phyloP scores from a whole-genome alignment of 495 filamentous ascomycete species.

The Tuber indicum region DNA sequence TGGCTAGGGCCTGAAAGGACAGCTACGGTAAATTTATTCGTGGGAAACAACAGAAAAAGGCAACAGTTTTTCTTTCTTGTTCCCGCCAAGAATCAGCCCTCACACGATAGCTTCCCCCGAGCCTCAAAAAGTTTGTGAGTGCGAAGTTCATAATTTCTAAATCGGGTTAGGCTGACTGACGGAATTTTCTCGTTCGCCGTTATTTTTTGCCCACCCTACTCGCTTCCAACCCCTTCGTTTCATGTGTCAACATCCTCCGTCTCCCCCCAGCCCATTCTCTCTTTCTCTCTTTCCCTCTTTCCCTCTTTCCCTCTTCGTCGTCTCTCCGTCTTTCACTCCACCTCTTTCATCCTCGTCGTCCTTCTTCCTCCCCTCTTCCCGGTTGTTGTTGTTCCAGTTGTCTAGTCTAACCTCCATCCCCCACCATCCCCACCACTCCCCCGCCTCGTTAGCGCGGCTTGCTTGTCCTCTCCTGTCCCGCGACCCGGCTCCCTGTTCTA shows the following conservation, averaged over 20 bases:
- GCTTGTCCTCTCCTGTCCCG: background rate
- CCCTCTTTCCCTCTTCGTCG: constrained; percentile 10
- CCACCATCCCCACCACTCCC: background rate
- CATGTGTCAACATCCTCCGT: constrained; percentile 6
- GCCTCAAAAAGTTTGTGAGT: background rate
- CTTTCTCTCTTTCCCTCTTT: constrained; percentile 19
- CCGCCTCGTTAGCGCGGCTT: background rate
- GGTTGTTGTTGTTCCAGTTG: constrained; percentile 27
- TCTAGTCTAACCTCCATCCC: background rate
- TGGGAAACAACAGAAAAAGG: background rate
- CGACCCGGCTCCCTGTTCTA: background rate
- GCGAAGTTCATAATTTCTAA: background rate
- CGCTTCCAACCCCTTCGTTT: constrained; percentile 20
- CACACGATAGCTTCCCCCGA: background rate
- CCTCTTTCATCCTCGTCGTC: constrained; percentile 11
- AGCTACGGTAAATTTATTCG: background rate
- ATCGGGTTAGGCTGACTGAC: background rate
- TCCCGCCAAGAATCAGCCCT: background rate
- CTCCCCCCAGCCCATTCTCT: constrained; percentile 15
- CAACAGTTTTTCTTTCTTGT: background rate
- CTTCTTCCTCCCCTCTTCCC: constrained; percentile 22
- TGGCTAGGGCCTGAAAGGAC: background rate
- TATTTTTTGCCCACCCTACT: background rate
- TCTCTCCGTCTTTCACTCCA: constrained; percentile 11
- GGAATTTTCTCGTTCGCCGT: constrained; percentile 1